Evolutionary conservation across 371 early-diverging fungal species (phyloP).

Genomic region (Mucor circinelloides): DNA sequence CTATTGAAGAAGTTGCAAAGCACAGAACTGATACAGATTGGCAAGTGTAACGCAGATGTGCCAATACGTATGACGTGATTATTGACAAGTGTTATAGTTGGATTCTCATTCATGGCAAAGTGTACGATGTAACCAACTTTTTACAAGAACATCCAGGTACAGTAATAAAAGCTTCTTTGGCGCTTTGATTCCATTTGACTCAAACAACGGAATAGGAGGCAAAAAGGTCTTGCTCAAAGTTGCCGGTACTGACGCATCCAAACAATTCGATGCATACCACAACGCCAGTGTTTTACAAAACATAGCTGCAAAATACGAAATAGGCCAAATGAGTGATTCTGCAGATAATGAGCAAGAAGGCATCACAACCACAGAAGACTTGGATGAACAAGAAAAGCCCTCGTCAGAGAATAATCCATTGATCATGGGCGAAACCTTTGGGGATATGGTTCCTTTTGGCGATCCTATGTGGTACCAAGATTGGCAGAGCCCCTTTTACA

Average conservation of each 20-base stretch:
- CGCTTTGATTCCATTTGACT: background rate
- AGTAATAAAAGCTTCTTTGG: background rate
- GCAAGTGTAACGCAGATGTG: conserved; percentile 9
- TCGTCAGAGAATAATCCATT: conserved; percentile 6
- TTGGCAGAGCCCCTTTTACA: conserved; percentile 71
- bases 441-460: conserved; percentile 60
- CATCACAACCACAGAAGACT: background rate
- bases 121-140: conserved; percentile 84
- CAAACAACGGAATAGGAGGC: conserved; percentile 17
- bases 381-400: background rate
- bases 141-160: conserved; percentile 67
- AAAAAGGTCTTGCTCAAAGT: conserved; percentile 77
- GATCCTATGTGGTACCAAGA: conserved; percentile 74
- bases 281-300: conserved; percentile 50
- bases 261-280: conserved; percentile 90
- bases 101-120: conserved; percentile 81
- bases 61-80: background rate
- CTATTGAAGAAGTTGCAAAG: conserved; percentile 73
- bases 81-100: conserved; percentile 47
- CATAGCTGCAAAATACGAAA: conserved; percentile 7
- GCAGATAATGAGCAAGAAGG: conserved; percentile 14
- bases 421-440: conserved; percentile 27
- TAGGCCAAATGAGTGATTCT: conserved; percentile 9
- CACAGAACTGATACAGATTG: conserved; percentile 79
- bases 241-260: conserved; percentile 87